Base-by-base conservation (phyloP, 495 filamentous ascomycete species). In the Evernia prunastri region DNA sequence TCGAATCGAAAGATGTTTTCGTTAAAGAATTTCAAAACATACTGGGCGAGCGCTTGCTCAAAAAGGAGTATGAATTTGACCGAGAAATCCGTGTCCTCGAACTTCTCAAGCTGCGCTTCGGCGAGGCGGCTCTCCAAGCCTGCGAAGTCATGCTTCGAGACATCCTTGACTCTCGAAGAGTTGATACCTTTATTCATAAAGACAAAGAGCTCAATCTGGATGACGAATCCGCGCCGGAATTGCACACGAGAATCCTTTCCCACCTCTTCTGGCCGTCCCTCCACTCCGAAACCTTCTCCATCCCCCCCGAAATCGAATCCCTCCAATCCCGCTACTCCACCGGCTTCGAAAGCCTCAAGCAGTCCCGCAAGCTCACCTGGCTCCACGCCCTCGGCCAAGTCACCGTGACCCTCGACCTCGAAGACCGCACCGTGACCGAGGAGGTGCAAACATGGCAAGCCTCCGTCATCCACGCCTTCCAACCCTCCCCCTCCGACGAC, bases 61-160 rank as follows among this genome's bases (percentile, higher is more conserved):
- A 83, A 49, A 82, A 87, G n/a, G 84, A 87, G 58, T 72, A 79
- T 0, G 79, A 84, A 12, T 93, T 87, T 64, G 84, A 89, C 54
- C 87, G 89, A 74, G 92, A 96, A 68, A 82, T 85, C 25, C 80
- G 83, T 8, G 91, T 96, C 9, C 82, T 97, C 7, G 88, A 96
- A 59, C 80, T 97, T 10, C 82, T 98, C 53, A 97, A 96, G 75
- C 75, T 88, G 11, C 87, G 93, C 9, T 93, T 97, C 59, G 95
- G 92, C 20, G 91, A 96, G 67, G 81, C 84, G 6, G 82, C 87
- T 12, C 78, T 97, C 51, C 94, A 97, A 72, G 87, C 87, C 51
- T 96, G 90, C 75, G 91, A 97, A 70, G 94, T 99, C 63, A 99
- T 99, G 94, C 82, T 97, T 35, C 87, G 86, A 56, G 94, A 99